These are phyloP conservation scores for Diphasiastrum complanatum DNA, from an alignment of 83 land plant genomes.

Conservation along the genomic window DNA sequence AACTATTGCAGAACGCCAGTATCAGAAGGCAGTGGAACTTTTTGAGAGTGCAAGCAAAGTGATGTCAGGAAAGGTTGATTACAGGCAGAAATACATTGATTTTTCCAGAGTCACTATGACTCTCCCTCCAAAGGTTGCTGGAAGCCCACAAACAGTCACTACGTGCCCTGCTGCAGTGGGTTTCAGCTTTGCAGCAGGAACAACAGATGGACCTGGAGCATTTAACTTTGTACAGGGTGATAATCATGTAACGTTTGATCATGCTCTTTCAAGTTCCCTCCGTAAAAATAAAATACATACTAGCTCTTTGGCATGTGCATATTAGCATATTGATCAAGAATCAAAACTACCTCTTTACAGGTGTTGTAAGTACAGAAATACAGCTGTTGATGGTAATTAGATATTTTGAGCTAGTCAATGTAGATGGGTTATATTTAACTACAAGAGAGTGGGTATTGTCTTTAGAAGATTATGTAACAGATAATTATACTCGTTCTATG, in stretches of 20 bases:
- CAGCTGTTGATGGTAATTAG: too few species aligned
- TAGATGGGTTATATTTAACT: too few species aligned
- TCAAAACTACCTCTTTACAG: too few species aligned
- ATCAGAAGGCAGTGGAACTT: slow-evolving; percentile 54
- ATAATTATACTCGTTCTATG: too few species aligned
- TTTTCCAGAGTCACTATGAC: slow-evolving; percentile 63
- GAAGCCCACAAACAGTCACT: slow-evolving; percentile 36
- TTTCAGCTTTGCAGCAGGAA: slow-evolving; percentile 96
- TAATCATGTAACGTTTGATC: slow-evolving; percentile 43
- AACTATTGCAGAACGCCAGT: slow-evolving; percentile 72
- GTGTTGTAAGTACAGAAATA: too few species aligned
- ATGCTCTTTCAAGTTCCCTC: not conserved
- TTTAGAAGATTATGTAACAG: too few species aligned
- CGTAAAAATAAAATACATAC: not conserved
- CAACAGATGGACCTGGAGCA: slow-evolving; percentile 99
- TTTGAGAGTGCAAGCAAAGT: slow-evolving; percentile 57
- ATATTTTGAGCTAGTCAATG: too few species aligned
- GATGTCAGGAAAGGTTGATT: slow-evolving; percentile 64
- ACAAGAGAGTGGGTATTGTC: too few species aligned
- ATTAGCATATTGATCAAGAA: too few species aligned
- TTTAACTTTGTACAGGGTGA: slow-evolving; percentile 95
- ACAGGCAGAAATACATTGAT: slow-evolving; percentile 63
- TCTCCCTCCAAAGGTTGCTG: slow-evolving; percentile 20
- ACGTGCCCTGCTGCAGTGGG: slow-evolving; percentile 99
- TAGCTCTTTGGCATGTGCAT: not conserved